Evolutionary conservation across 139 green algal genomes (phyloP), one percentile per base, ranked within the genome.

Genomic region (Diplosphaera chodatii): DNA sequence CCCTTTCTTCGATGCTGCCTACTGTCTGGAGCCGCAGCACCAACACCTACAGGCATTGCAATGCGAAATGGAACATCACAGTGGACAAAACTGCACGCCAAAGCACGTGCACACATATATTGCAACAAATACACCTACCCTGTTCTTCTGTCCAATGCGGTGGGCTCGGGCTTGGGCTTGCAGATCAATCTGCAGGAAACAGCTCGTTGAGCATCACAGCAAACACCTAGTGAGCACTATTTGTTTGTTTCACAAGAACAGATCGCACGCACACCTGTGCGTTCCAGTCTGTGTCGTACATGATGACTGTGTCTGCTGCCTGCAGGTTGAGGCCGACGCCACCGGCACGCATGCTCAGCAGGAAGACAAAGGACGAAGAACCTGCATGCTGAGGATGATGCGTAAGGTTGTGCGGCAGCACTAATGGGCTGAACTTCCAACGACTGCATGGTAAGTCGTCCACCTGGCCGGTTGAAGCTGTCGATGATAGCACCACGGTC

Each of bases 81-180:
- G n/a, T n/a, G n/a, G n/a, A n/a, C n/a, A n/a, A n/a, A n/a, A n/a
- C n/a, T n/a, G n/a, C n/a, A n/a, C n/a, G n/a, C n/a, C n/a, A n/a
- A n/a, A n/a, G n/a, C n/a, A n/a, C n/a, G n/a, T n/a, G n/a, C n/a
- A n/a, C n/a, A n/a, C n/a, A n/a, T n/a, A n/a, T n/a, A n/a, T n/a
- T n/a, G n/a, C n/a, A n/a, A n/a, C n/a, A 16, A 23, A 88, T 25
- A 27, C 3, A n/a, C 59, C 78, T 63, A 97, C 92, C 84, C 97
- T 87, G 74, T 93, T 95, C 80, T 93, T 97, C 85, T 98, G 93
- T 1, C 93, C 93, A 72, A 98, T 96, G 32, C 93, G 87, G 72
- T 98, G 93, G 4, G 92, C 92, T 33, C 93, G 81, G 64, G 96
- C 92, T 88, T 97, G 96, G 23, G 93, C 93, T 80, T 97, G 91